Percentiles rank a stretch among this genome's conserved stretches.
Conservation (phyloP, 163 green algal species). For the Scenedesmus sp. region DNA sequence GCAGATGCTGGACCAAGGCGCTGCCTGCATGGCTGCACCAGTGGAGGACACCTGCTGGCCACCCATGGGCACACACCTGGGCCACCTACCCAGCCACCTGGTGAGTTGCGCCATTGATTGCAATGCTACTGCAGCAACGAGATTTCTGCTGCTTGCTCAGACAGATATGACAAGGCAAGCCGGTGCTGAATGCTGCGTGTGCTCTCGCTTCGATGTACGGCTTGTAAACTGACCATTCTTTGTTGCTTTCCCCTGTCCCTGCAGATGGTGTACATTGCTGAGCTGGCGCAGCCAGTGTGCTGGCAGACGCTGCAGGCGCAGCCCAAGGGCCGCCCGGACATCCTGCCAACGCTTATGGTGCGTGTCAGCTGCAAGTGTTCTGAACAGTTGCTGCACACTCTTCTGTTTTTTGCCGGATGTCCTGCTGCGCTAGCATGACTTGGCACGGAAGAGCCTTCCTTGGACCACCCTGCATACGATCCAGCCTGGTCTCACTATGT, state of each 20-base stretch:
- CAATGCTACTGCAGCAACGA: too few relatives aligned
- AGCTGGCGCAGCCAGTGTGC: slow-evolving; percentile 29
- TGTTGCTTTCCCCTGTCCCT: neutral
- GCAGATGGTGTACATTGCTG: slow-evolving; percentile 36
- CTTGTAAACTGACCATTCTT: neutral
- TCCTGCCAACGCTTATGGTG: slow-evolving; percentile 37
- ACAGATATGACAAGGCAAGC: neutral
- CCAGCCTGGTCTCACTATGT: too few relatives aligned
- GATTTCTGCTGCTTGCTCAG: neutral
- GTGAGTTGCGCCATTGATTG: neutral
- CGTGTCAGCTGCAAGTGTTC: neutral
- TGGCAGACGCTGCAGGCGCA: slow-evolving; percentile 12
- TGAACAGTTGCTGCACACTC: neutral
- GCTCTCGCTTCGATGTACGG: too few relatives aligned
- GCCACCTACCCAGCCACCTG: slow-evolving; percentile 44
- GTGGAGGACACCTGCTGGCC: neutral
- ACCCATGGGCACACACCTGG: slow-evolving; percentile 36
- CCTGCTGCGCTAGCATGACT: too few relatives aligned
- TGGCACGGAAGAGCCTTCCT: too few relatives aligned
- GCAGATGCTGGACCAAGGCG: neutral
- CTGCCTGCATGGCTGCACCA: neutral
- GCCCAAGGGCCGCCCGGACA: slow-evolving; percentile 23
- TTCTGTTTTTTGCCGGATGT: too few relatives aligned
- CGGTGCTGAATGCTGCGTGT: too few relatives aligned
- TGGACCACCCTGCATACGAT: too few relatives aligned